Percentiles rank a stretch among this genome's conserved stretches.
phyloP scores from a whole-genome alignment of 1,139 yeast species.

The Lodderomyces pseudojiufengensis region DNA sequence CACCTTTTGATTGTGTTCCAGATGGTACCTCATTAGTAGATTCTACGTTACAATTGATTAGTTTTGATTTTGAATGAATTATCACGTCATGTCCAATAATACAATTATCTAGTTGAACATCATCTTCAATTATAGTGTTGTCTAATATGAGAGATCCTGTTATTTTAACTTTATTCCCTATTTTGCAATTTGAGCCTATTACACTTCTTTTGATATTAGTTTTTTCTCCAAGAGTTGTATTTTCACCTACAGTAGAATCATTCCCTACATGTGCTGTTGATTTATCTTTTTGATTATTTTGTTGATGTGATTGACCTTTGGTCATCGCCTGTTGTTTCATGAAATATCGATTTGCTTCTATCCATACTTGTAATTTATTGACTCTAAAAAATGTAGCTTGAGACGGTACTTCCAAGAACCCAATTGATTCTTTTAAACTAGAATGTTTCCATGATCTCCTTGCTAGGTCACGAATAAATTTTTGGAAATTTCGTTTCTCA shows the following conservation, averaged over 20 bases:
- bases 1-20: slow-evolving; percentile 74
- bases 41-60: slow-evolving; percentile 81
- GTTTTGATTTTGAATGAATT: slow-evolving; percentile 56
- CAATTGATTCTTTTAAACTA: slow-evolving; percentile 53
- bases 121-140: slow-evolving; percentile 73
- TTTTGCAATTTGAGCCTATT: slow-evolving; percentile 68
- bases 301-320: slow-evolving; percentile 20
- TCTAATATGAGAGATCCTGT: slow-evolving; percentile 82
- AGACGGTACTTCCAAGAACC: slow-evolving; percentile 61
- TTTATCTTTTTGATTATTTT: slow-evolving; percentile 47
- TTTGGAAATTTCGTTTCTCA: slow-evolving; percentile 51
- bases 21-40: slow-evolving; percentile 65
- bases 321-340: slow-evolving; percentile 50
- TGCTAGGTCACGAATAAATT: slow-evolving; percentile 80
- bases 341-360: slow-evolving; percentile 86
- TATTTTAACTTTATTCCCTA: slow-evolving; percentile 84
- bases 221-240: slow-evolving; percentile 62
- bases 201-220: slow-evolving; percentile 82
- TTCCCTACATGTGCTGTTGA: slow-evolving; percentile 79
- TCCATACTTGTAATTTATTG: slow-evolving; percentile 73
- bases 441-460: slow-evolving; percentile 90
- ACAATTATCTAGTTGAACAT: slow-evolving; percentile 83
- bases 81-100: slow-evolving; percentile 69
- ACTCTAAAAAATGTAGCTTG: slow-evolving; percentile 70
- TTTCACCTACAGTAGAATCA: slow-evolving; percentile 72